These are phyloP conservation scores for Pseudogymnoascus sp. DNA, from an alignment of 2,329 filamentous ascomycete genomes.

Conservation along the genomic window DNA sequence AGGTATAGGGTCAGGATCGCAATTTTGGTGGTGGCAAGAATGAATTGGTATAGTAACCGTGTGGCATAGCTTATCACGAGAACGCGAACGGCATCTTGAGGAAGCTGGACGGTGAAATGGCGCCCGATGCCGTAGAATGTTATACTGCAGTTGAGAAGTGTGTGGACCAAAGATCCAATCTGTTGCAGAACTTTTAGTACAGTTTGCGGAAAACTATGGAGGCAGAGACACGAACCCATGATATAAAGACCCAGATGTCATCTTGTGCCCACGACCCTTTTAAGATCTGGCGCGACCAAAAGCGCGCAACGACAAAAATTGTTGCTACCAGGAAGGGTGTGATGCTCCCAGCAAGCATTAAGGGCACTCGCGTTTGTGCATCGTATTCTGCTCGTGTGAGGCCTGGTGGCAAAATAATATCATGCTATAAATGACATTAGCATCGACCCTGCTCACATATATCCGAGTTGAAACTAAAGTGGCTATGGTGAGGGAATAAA, in stretches of 20 bases:
- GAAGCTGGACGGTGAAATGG: constrained; percentile 5
- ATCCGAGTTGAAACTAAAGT: background rate
- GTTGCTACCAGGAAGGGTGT: constrained; percentile 17
- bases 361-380: constrained; percentile 15
- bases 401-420: background rate
- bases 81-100: constrained; percentile 5
- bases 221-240: constrained; percentile 17
- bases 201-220: background rate
- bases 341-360: constrained; percentile 17
- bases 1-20: constrained; percentile 18
- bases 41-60: constrained; percentile 18
- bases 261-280: constrained; percentile 18
- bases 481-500: background rate
- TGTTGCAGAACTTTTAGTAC: background rate
- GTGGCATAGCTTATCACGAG: constrained; percentile 16
- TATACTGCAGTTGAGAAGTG: constrained; percentile 14
- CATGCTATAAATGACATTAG: background rate
- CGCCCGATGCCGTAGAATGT: constrained; percentile 15
- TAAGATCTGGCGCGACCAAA: constrained; percentile 19
- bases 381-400: background rate
- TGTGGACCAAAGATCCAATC: constrained; percentile 14
- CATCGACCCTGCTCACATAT: background rate
- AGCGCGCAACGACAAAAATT: constrained; percentile 18
- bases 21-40: constrained; percentile 19
- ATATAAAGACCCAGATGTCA: constrained; percentile 18